Percentiles rank a stretch among this genome's conserved stretches.
Conservation (phyloP, 2,329 filamentous ascomycete genomes). For the Coccinonectria pachysandricola region DNA sequence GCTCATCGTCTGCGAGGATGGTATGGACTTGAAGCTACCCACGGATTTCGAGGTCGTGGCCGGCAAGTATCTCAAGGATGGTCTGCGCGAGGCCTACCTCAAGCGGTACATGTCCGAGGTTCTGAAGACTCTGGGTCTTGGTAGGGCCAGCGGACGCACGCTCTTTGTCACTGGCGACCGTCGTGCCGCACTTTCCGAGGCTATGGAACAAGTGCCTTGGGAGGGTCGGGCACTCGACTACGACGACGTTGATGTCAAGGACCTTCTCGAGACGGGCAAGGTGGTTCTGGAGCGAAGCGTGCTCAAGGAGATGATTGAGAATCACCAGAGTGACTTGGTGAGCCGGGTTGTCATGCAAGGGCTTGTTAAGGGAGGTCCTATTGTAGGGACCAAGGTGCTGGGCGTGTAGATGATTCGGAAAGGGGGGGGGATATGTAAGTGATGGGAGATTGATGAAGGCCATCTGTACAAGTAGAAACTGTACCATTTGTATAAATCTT, state of each 20-base stretch:
- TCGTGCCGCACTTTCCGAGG: conserved; percentile 54
- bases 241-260: conserved; percentile 89
- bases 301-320: conserved; percentile 61
- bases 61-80: conserved; percentile 32
- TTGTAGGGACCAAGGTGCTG: conserved; percentile 31
- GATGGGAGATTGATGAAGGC: conserved; percentile 1
- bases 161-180: conserved; percentile 60
- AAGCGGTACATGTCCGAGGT: conserved; percentile 56
- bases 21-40: conserved; percentile 55
- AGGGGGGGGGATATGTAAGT: neutral
- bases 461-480: conserved; percentile 16
- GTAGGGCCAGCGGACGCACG: conserved; percentile 55
- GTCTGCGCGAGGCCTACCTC: conserved; percentile 45
- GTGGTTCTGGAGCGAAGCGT: conserved; percentile 80
- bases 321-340: conserved; percentile 59
- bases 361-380: conserved; percentile 22
- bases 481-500: too few relatives aligned
- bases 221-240: conserved; percentile 61
- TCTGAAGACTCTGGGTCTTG: conserved; percentile 61
- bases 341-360: conserved; percentile 36
- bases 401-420: too few relatives aligned
- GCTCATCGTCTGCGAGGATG: conserved; percentile 73
- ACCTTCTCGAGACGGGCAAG: conserved; percentile 74
- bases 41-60: conserved; percentile 37
- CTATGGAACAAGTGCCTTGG: conserved; percentile 51